Percentiles rank a stretch among this genome's conserved stretches.
Evolutionary conservation across 345 rosid species (phyloP).

Genomic region (Cardamine occulta): DNA sequence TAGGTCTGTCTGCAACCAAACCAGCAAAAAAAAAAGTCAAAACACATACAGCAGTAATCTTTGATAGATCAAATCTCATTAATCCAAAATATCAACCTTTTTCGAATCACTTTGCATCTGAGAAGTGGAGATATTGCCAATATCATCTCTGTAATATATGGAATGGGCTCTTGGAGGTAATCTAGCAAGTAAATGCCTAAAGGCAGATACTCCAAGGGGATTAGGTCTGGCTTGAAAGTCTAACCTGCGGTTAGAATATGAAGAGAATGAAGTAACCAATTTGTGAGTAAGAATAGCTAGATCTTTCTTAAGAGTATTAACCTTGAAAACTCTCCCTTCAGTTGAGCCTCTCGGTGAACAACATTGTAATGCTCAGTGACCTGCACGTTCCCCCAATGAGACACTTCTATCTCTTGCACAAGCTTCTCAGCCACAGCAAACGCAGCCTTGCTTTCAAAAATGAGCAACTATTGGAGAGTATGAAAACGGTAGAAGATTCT

Average conservation of each 20-base stretch:
- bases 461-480: conserved; percentile 73
- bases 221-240: conserved; percentile 83
- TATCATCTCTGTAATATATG: conserved; percentile 88
- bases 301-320: conserved; percentile 5
- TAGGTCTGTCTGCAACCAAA: conserved; percentile 75
- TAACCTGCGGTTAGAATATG: conserved; percentile 38
- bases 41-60: conserved; percentile 20
- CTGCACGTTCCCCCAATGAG: conserved; percentile 97
- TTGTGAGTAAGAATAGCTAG: background rate
- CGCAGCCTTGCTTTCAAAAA: conserved; percentile 84
- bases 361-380: conserved; percentile 83
- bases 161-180: conserved; percentile 97
- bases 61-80: background rate
- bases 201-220: conserved; percentile 72
- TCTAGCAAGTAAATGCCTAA: conserved; percentile 69
- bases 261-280: conserved; percentile 21
- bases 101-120: conserved; percentile 72
- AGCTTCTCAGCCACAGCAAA: conserved; percentile 80
- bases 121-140: conserved; percentile 99
- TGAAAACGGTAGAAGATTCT: conserved; percentile 67
- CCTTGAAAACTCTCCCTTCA: conserved; percentile 97
- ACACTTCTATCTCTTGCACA: conserved; percentile 87
- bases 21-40: conserved; percentile 36
- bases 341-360: conserved; percentile 78
- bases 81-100: conserved; percentile 57